Percentiles rank a stretch among this genome's conserved stretches.
Evolutionary conservation across 257 asterid genomes (phyloP).

Genomic region (Przewalskia tangutica): DNA sequence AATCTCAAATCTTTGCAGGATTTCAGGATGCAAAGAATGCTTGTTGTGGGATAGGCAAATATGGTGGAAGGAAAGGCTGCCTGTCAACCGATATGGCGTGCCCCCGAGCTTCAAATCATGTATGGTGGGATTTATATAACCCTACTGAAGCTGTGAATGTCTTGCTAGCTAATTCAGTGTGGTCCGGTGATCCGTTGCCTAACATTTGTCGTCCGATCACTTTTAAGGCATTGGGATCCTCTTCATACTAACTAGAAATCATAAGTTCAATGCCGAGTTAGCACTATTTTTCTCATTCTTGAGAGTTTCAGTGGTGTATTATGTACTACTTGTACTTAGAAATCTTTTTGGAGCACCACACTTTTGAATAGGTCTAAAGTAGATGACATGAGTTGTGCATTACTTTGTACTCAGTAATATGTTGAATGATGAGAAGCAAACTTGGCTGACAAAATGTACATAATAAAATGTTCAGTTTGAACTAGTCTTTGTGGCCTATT

Average conservation of each 20-base stretch:
- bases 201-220: slow-evolving; percentile 47
- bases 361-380: background rate
- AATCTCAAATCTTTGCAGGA: slow-evolving; percentile 21
- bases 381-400: background rate
- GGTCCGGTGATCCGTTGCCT: slow-evolving; percentile 37
- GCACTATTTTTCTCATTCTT: background rate
- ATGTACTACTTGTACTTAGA: background rate
- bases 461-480: background rate
- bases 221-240: slow-evolving; percentile 24
- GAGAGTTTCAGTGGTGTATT: background rate
- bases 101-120: slow-evolving; percentile 21
- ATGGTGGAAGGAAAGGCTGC: slow-evolving; percentile 35
- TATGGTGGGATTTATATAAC: slow-evolving; percentile 67
- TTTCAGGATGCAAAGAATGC: slow-evolving; percentile 42
- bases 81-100: slow-evolving; percentile 42
- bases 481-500: background rate
- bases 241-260: slow-evolving; percentile 1
- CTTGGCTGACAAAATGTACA: background rate
- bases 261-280: background rate
- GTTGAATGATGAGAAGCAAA: background rate
- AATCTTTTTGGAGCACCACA: background rate
- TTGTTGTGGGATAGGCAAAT: slow-evolving; percentile 43
- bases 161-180: slow-evolving; percentile 40
- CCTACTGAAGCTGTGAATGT: slow-evolving; percentile 46
- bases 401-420: background rate